Evolutionary conservation across 83 land plant genomes (phyloP).

Genomic region (Isoetes engelmannii): DNA sequence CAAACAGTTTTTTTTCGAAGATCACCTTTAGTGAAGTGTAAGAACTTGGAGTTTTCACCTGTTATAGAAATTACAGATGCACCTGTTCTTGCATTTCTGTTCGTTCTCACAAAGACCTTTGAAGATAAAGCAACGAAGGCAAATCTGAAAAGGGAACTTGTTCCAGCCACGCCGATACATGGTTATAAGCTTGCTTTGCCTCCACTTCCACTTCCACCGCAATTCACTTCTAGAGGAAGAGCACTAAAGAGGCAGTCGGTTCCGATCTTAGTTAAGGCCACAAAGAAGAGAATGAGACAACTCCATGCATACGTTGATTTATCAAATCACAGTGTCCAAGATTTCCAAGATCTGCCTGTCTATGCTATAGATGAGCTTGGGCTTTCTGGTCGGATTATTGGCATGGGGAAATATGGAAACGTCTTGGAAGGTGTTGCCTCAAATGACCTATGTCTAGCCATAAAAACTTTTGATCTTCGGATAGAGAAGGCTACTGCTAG

Average conservation of each 20-base stretch:
- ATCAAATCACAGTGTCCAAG: background rate
- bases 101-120: background rate
- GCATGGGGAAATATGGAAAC: constrained; percentile 9
- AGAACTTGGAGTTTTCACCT: constrained; percentile 10
- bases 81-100: background rate
- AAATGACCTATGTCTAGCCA: background rate
- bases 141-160: constrained; percentile 1
- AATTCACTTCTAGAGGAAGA: background rate
- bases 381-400: constrained; percentile 7
- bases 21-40: background rate
- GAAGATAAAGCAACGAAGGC: background rate
- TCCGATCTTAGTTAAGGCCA: background rate
- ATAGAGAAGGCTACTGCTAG: background rate
- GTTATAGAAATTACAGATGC: constrained; percentile 1
- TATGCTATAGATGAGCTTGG: constrained; percentile 2
- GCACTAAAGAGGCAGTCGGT: background rate
- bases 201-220: no score
- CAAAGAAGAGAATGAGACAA: background rate
- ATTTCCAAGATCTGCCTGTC: background rate
- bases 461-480: constrained; percentile 6
- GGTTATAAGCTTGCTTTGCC: background rate
- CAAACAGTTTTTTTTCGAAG: constrained; percentile 11
- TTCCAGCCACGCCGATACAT: background rate
- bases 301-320: background rate
- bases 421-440: constrained; percentile 3